phyloP scores from a whole-genome alignment of 495 filamentous ascomycete genomes.

The Penicillium flavigenum region DNA sequence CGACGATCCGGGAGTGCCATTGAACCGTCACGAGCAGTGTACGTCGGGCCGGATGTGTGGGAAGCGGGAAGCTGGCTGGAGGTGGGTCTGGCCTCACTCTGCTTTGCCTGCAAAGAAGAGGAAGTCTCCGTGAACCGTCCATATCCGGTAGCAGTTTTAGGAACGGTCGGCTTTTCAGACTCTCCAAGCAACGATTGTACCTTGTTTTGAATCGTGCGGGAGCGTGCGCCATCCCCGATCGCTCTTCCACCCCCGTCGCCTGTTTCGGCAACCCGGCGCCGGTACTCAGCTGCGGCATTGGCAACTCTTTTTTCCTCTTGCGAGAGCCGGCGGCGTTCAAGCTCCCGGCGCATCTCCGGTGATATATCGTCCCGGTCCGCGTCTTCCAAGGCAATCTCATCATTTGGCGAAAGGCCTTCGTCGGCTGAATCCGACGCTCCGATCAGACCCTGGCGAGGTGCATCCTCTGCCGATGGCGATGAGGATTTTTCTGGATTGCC shows the following conservation, averaged over 20 bases:
- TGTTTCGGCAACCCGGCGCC: conserved; percentile 67
- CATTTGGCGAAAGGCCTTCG: conserved; percentile 40
- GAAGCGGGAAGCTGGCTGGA: conserved; percentile 15
- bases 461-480: conserved; percentile 48
- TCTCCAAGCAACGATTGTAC: conserved; percentile 86
- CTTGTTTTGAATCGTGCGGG: conserved; percentile 82
- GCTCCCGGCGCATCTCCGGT: conserved; percentile 86
- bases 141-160: conserved; percentile 83
- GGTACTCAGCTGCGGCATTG: conserved; percentile 87
- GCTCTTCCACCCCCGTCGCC: conserved; percentile 55
- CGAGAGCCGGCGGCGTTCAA: conserved; percentile 79
- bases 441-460: conserved; percentile 56
- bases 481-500: conserved; percentile 54
- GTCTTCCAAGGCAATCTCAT: conserved; percentile 54
- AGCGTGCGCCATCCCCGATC: conserved; percentile 47
- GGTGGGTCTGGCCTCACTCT: conserved; percentile 19
- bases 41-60: conserved; percentile 23
- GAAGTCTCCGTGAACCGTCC: conserved; percentile 70
- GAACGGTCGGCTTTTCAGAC: conserved; percentile 57
- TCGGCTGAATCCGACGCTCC: conserved; percentile 58
- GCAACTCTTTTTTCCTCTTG: conserved; percentile 93
- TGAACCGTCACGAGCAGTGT: conserved; percentile 19
- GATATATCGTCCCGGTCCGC: conserved; percentile 70
- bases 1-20: conserved; percentile 19
- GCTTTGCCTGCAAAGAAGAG: conserved; percentile 46